Evolutionary conservation across 2,329 filamentous ascomycete genomes (phyloP).

Genomic region (Moelleriella libera): DNA sequence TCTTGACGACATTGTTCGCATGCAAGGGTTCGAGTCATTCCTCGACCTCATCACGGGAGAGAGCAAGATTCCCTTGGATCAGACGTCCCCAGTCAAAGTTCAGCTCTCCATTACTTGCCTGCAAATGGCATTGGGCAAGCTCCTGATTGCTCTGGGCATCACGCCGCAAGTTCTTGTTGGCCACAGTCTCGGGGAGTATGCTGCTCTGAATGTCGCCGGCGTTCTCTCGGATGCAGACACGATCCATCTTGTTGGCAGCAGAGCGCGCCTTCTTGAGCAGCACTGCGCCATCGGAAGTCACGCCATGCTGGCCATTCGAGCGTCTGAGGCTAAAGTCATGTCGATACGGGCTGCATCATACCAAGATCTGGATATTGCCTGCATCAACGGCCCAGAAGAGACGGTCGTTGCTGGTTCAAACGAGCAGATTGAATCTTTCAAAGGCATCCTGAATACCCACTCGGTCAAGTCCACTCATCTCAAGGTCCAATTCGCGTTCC

Average conservation of each 20-base stretch:
- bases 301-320: conserved; percentile 37
- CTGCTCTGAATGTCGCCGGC: conserved; percentile 55
- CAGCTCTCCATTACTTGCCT: conserved; percentile 24
- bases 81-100: conserved; percentile 7
- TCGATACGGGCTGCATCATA: background rate
- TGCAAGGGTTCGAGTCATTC: conserved; percentile 22
- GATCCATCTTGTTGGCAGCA: conserved; percentile 55
- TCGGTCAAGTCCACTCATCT: conserved; percentile 16
- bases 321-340: conserved; percentile 31
- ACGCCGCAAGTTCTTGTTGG: conserved; percentile 40
- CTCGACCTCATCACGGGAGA: conserved; percentile 26
- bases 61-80: conserved; percentile 10
- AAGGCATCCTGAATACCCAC: background rate
- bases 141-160: conserved; percentile 32
- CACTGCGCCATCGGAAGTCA: conserved; percentile 54
- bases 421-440: conserved; percentile 1
- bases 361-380: conserved; percentile 25
- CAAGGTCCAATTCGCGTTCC: conserved; percentile 18
- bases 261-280: conserved; percentile 50
- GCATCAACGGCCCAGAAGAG: conserved; percentile 48
- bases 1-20: conserved; percentile 16
- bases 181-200: conserved; percentile 60
- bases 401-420: conserved; percentile 26
- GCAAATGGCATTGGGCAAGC: conserved; percentile 25
- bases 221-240: conserved; percentile 58